Evolutionary conservation across 805 yeast genomes (phyloP).

Genomic region (Kluyveromyces dobzhanskii): DNA sequence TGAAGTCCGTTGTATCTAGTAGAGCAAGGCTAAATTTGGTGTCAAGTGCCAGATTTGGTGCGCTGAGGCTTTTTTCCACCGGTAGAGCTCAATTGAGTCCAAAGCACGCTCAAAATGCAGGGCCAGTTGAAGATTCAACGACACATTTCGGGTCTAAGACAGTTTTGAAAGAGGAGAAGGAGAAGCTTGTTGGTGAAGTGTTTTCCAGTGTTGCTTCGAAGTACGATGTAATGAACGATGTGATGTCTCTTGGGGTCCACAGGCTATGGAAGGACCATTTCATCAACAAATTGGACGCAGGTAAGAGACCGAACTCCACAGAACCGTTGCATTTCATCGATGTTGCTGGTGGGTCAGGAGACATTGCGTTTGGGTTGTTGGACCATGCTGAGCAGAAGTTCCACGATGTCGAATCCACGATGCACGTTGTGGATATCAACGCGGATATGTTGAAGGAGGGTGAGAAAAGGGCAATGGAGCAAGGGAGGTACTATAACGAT

Average conservation of each 20-base stretch:
- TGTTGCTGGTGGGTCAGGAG: conserved; percentile 99
- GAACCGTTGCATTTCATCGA: conserved; percentile 83
- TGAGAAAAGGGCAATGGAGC: conserved; percentile 57
- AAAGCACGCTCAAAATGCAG: neutral
- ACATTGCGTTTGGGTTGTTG: conserved; percentile 89
- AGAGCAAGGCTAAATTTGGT: no score
- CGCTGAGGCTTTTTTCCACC: no score
- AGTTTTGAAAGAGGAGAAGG: conserved; percentile 72
- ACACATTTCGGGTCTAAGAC: conserved; percentile 92
- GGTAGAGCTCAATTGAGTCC: no score
- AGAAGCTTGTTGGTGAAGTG: conserved; percentile 73
- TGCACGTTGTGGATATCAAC: conserved; percentile 92
- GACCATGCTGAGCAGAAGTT: conserved; percentile 80
- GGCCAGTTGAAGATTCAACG: conserved; percentile 28
- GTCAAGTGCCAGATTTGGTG: no score
- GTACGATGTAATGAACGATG: conserved; percentile 96
- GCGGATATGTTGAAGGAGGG: conserved; percentile 96
- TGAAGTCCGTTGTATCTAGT: no score
- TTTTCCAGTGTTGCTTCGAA: conserved; percentile 91
- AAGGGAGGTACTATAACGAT: conserved; percentile 43
- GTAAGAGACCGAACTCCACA: conserved; percentile 73
- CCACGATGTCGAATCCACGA: conserved; percentile 65
- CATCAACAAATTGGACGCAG: conserved; percentile 83
- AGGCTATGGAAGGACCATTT: conserved; percentile 92
- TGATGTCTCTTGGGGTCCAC: conserved; percentile 93